These are phyloP conservation scores for Fusarium piperis DNA, from an alignment of 2,329 filamentous ascomycete genomes.

Conservation along the genomic window DNA sequence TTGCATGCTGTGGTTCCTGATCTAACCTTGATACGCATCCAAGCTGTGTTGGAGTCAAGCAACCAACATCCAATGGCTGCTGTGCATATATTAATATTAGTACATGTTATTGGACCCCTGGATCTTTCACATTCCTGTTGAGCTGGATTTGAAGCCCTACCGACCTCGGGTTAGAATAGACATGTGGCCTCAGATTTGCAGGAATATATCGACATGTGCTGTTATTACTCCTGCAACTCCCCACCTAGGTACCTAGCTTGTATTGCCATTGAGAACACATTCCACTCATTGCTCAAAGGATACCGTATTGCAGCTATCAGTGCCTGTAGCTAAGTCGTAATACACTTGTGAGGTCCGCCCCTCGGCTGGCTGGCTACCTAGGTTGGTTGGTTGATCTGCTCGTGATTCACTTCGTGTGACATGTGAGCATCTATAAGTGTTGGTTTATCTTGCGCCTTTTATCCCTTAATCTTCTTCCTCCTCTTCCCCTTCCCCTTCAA, in stretches of 20 bases:
- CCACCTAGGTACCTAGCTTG: neutral
- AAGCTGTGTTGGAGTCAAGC: neutral
- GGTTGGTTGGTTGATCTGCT: neutral
- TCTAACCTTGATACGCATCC: constrained; percentile 7
- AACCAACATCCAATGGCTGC: neutral
- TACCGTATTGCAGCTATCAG: neutral
- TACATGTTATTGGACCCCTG: neutral
- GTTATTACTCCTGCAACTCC: neutral
- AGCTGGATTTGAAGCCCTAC: neutral
- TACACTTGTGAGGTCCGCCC: neutral
- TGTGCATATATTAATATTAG: neutral
- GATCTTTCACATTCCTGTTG: neutral
- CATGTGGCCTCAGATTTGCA: neutral
- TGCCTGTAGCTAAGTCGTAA: neutral
- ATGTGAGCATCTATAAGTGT: constrained; percentile 3
- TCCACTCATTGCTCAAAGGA: neutral
- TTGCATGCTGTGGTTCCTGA: neutral
- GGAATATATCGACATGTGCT: neutral
- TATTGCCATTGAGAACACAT: neutral
- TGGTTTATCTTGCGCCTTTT: neutral
- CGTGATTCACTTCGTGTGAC: neutral
- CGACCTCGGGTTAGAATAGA: neutral
- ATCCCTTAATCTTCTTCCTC: constrained; percentile 43
- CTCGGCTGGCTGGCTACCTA: neutral
- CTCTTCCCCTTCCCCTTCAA: constrained; percentile 53